Evolutionary conservation across 352 stramenopile genomes (phyloP).

Genomic region (Phytopythium mirpurense): DNA sequence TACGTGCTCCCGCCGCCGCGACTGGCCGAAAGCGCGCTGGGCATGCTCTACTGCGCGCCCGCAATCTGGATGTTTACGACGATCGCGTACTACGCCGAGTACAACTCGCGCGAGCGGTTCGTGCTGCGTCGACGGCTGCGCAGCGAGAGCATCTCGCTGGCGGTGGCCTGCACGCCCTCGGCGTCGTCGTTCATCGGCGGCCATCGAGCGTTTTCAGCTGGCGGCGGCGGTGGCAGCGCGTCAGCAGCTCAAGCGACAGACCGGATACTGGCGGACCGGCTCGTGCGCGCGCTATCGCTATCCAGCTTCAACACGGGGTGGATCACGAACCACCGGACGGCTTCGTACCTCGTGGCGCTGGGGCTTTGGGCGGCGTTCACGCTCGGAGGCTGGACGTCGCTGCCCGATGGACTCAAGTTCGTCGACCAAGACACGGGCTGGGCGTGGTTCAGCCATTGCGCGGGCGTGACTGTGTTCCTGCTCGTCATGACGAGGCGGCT

Average conservation of each 20-base stretch:
- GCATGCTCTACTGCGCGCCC: conserved; percentile 60
- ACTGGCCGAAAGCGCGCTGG: conserved; percentile 46
- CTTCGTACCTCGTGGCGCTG: conserved; percentile 60
- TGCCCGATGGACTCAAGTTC: conserved; percentile 77
- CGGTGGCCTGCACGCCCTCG: conserved; percentile 55
- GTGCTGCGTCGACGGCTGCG: conserved; percentile 55
- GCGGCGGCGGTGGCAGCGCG: too few species aligned
- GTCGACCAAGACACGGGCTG: conserved; percentile 80
- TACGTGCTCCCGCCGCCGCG: conserved; percentile 38
- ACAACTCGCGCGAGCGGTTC: conserved; percentile 77
- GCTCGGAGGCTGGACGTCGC: conserved; percentile 66
- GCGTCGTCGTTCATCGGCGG: neutral
- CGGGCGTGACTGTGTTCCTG: conserved; percentile 72
- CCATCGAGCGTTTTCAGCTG: neutral
- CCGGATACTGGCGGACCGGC: neutral
- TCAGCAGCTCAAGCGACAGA: neutral
- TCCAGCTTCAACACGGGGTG: conserved; percentile 13
- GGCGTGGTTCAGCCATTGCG: conserved; percentile 84
- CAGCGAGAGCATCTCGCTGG: conserved; percentile 76
- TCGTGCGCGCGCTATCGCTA: conserved; percentile 25
- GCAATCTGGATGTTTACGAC: conserved; percentile 83
- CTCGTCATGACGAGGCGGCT: conserved; percentile 69
- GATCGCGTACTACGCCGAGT: conserved; percentile 85
- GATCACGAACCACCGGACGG: conserved; percentile 34
- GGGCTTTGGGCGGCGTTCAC: conserved; percentile 74